These are phyloP conservation scores for Rhodotorula glutinis DNA, from an alignment of 1,284 basidiomycete genomes.

Conservation along the genomic window DNA sequence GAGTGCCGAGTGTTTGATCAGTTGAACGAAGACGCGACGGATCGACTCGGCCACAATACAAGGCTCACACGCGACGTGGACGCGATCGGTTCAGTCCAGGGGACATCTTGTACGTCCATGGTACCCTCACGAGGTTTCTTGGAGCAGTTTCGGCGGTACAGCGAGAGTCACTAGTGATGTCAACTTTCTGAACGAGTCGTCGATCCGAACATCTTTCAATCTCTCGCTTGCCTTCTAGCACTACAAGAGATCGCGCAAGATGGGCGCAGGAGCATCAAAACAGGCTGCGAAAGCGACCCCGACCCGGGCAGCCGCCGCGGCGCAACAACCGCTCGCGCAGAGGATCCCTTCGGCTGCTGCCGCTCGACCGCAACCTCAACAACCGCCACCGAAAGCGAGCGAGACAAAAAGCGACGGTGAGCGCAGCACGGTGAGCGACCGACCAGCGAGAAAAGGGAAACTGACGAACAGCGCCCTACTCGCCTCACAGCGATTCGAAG, in stretches of 20 bases:
- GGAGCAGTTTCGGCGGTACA: neutral
- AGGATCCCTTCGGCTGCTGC: neutral
- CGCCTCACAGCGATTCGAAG: constrained; percentile 16
- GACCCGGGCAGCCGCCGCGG: neutral
- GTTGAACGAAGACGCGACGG: neutral
- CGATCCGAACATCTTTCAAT: neutral
- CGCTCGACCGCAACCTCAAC: constrained; percentile 3
- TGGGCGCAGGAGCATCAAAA: constrained; percentile 5
- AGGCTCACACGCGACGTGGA: constrained; percentile 29
- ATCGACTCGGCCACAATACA: neutral
- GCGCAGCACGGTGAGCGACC: neutral
- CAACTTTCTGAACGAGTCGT: too few species aligned
- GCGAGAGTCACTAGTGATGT: too few species aligned
- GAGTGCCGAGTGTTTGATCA: too few species aligned
- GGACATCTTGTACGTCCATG: constrained; percentile 7
- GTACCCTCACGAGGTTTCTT: rapidly evolving
- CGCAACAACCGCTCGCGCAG: neutral
- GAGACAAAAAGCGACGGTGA: constrained; percentile 31
- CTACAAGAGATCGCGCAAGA: too few species aligned
- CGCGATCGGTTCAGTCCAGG: constrained; percentile 24
- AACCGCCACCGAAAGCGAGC: constrained; percentile 10
- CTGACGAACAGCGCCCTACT: neutral
- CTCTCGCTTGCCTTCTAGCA: too few species aligned
- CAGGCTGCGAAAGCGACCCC: neutral
- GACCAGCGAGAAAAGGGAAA: neutral